Evolutionary conservation across 306 rosid species (phyloP).

Genomic region (Gastrolobium villosum): DNA sequence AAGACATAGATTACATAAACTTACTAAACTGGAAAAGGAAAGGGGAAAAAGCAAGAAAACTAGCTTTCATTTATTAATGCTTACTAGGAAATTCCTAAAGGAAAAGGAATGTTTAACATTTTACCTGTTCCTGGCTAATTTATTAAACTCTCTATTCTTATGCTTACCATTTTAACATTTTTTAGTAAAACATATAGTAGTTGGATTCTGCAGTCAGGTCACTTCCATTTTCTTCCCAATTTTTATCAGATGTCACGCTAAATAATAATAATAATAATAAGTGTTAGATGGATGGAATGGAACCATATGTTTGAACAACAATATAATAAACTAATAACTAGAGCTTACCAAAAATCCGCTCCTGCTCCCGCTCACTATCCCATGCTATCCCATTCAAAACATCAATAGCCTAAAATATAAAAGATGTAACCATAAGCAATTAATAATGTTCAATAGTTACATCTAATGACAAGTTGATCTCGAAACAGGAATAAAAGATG

Average conservation of each 20-base stretch:
- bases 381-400: constrained; percentile 97
- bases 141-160: background rate
- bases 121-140: background rate
- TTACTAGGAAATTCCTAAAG: background rate
- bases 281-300: background rate
- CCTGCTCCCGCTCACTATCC: constrained; percentile 61
- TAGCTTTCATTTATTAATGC: background rate
- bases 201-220: background rate
- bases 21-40: background rate
- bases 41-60: constrained; percentile 1
- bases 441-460: constrained; percentile 1
- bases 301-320: background rate
- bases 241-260: background rate
- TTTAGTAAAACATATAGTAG: background rate
- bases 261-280: background rate
- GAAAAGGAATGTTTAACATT: background rate
- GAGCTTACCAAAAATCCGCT: constrained; percentile 80
- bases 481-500: constrained; percentile 4
- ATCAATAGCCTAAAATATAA: constrained; percentile 62
- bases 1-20: constrained; percentile 32
- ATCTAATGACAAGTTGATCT: constrained; percentile 13
- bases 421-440: constrained; percentile 29
- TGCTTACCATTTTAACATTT: constrained; percentile 1
- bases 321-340: background rate
- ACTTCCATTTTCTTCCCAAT: background rate